A percentile compares a stretch with the other conserved stretches of the same genome.
These are phyloP conservation scores for Nicotiana paniculata DNA, from an alignment of 257 asterid genomes.

Conservation along the genomic window DNA sequence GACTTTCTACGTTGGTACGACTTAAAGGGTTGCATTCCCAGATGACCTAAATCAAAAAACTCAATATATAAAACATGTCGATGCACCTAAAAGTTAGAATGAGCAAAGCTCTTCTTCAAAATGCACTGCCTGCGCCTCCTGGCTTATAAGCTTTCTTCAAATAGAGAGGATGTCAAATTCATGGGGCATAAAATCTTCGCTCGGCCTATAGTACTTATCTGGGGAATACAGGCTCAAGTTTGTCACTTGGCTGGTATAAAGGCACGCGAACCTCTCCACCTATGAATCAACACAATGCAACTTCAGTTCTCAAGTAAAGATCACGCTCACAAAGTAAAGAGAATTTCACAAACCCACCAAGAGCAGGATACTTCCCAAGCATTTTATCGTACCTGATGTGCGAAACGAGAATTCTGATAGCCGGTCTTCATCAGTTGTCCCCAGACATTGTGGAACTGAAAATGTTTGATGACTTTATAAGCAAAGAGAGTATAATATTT, in stretches of 20 bases:
- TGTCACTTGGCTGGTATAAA: conserved; percentile 79
- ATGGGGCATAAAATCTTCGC: conserved; percentile 97
- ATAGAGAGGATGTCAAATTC: conserved; percentile 60
- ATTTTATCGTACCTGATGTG: conserved; percentile 69
- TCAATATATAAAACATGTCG: neutral
- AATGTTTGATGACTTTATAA: conserved; percentile 9
- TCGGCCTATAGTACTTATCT: conserved; percentile 84
- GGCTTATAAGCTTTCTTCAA: conserved; percentile 12
- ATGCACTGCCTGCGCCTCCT: neutral
- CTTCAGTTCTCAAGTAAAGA: neutral
- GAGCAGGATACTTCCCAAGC: neutral
- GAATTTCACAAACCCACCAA: neutral
- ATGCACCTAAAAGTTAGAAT: conserved; percentile 2
- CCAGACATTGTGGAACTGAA: conserved; percentile 94
- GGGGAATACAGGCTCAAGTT: conserved; percentile 87
- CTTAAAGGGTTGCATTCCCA: neutral
- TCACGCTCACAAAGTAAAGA: neutral
- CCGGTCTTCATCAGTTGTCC: conserved; percentile 99
- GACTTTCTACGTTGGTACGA: neutral
- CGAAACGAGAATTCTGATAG: conserved; percentile 92
- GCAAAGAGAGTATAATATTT: neutral
- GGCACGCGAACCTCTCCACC: conserved; percentile 99
- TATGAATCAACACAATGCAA: conserved; percentile 3
- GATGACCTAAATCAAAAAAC: neutral
- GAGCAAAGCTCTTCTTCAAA: conserved; percentile 8